phyloP scores from a whole-genome alignment of 192 early-diverging fungal species.

The Radiomyces spectabilis region DNA sequence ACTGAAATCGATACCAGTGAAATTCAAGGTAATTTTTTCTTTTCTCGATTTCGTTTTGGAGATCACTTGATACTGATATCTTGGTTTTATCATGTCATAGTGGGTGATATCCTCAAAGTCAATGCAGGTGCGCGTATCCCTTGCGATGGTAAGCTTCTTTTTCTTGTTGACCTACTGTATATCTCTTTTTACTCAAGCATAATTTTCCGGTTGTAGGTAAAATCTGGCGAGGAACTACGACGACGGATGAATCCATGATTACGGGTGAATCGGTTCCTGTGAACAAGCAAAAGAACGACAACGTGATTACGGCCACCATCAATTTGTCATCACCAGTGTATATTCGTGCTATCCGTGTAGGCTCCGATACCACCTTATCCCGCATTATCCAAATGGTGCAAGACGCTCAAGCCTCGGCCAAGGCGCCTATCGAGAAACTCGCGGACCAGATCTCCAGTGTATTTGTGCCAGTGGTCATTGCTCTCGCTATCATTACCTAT shows the following conservation, averaged over 20 bases:
- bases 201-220: too few relatives aligned
- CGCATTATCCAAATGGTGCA: slow-evolving; percentile 59
- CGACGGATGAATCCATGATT: slow-evolving; percentile 73
- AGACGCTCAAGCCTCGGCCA: slow-evolving; percentile 52
- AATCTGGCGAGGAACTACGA: slow-evolving; percentile 42
- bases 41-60: too few relatives aligned
- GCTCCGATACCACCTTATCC: slow-evolving; percentile 52
- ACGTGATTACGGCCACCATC: slow-evolving; percentile 58
- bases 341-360: slow-evolving; percentile 57
- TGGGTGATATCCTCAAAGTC: slow-evolving; percentile 72
- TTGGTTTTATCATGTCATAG: slow-evolving; percentile 19
- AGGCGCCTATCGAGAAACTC: slow-evolving; percentile 58
- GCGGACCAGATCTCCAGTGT: slow-evolving; percentile 54
- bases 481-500: slow-evolving; percentile 48
- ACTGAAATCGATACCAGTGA: slow-evolving; percentile 35
- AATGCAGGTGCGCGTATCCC: slow-evolving; percentile 61
- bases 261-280: slow-evolving; percentile 76
- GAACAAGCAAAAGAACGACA: slow-evolving; percentile 39
- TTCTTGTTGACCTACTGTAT: too few relatives aligned
- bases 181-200: too few relatives aligned
- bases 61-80: too few relatives aligned
- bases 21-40: slow-evolving; percentile 49
- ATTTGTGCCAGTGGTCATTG: slow-evolving; percentile 60
- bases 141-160: slow-evolving; percentile 67
- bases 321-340: slow-evolving; percentile 50